Percentiles rank a stretch among this genome's conserved stretches.
These are phyloP conservation scores for Babesia divergens DNA, from an alignment of 169 alveolate genomes.

Conservation along the genomic window DNA sequence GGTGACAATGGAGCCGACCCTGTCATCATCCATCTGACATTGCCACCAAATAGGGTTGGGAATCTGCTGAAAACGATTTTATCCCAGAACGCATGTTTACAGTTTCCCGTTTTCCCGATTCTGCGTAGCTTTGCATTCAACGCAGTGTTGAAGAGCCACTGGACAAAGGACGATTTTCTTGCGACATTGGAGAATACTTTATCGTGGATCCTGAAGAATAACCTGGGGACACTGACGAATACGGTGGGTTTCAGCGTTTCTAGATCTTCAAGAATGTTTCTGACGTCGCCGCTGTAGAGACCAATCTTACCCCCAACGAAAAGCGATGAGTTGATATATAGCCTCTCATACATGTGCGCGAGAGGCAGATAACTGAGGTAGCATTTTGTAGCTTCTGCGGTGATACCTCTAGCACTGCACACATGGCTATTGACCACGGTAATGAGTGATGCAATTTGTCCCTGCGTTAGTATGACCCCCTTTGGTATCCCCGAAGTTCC, in stretches of 20 bases:
- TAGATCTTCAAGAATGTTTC: slow-evolving; percentile 84
- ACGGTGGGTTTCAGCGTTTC: slow-evolving; percentile 73
- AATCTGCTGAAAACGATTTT: slow-evolving; percentile 65
- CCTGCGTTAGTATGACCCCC: slow-evolving; percentile 92
- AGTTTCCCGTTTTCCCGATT: slow-evolving; percentile 36
- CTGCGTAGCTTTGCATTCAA: slow-evolving; percentile 47
- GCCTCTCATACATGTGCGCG: slow-evolving; percentile 94
- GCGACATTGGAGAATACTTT: slow-evolving; percentile 67
- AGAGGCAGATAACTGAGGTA: slow-evolving; percentile 91
- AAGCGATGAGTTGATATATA: slow-evolving; percentile 62
- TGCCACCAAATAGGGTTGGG: slow-evolving; percentile 69
- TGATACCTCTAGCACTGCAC: slow-evolving; percentile 6
- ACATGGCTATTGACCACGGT: slow-evolving; percentile 28
- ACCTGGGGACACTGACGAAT: slow-evolving; percentile 74
- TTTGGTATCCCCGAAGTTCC: slow-evolving; percentile 98
- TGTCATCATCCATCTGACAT: slow-evolving; percentile 73
- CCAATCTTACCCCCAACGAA: slow-evolving; percentile 80
- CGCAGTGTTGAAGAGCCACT: slow-evolving; percentile 64
- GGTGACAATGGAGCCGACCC: slow-evolving; percentile 78
- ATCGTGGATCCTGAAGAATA: slow-evolving; percentile 73
- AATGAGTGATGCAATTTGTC: slow-evolving; percentile 50
- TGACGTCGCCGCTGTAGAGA: slow-evolving; percentile 86
- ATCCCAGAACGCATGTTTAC: slow-evolving; percentile 57
- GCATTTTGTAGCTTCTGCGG: slow-evolving; percentile 51
- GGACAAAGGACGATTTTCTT: slow-evolving; percentile 56